Evolutionary conservation across 495 filamentous ascomycete species (phyloP).

Genomic region (Penicillium crystallinum): DNA sequence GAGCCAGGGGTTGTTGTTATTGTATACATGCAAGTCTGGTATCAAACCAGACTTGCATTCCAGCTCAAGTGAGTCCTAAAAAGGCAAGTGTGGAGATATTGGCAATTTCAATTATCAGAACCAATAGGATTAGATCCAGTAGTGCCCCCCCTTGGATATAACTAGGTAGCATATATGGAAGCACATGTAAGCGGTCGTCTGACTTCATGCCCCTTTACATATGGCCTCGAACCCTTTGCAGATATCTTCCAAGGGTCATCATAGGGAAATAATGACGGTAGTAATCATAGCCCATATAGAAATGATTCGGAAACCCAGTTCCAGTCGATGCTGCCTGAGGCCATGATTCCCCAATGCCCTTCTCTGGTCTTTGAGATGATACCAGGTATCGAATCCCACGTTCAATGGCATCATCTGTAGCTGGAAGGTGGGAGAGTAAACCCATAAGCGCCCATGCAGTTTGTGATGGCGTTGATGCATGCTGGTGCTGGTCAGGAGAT

Average conservation of each 20-base stretch:
- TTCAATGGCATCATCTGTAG: slow-evolving; percentile 9
- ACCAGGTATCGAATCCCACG: slow-evolving; percentile 18
- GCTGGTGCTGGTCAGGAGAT: slow-evolving; percentile 1
- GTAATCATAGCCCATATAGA: slow-evolving; percentile 31
- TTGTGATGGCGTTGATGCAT: slow-evolving; percentile 22
- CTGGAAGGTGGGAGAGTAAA: slow-evolving; percentile 17
- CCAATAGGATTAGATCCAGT: no score
- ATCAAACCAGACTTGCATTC: no score
- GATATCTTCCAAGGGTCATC: slow-evolving; percentile 34
- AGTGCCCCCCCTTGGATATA: no score
- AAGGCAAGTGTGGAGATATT: no score
- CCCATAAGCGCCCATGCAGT: slow-evolving; percentile 36
- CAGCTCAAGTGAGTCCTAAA: no score
- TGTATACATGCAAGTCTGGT: no score
- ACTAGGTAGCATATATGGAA: no score
- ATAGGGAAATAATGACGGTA: slow-evolving; percentile 39
- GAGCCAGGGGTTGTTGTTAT: not conserved
- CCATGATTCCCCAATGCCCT: slow-evolving; percentile 21
- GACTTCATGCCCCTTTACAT: not conserved
- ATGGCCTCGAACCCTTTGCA: not conserved
- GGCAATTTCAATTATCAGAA: no score
- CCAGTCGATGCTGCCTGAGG: slow-evolving; percentile 23
- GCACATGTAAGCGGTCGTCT: no score
- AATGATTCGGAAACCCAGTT: slow-evolving; percentile 33
- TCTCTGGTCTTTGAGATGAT: not conserved